Evolutionary conservation across 805 yeast genomes (phyloP).

Genomic region (Candida nonsorbophila): DNA sequence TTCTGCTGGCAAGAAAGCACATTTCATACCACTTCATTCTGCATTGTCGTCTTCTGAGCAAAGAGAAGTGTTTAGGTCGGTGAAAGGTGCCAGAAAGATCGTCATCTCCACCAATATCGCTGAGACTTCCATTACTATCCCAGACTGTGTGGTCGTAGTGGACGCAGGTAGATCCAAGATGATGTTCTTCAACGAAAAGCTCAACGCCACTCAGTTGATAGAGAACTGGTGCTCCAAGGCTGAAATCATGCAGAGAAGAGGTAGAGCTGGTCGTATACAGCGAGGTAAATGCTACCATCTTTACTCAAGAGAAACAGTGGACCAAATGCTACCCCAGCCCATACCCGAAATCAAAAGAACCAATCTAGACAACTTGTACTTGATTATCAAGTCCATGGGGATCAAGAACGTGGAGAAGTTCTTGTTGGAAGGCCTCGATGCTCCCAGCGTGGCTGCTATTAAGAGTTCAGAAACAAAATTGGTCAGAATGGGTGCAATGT

Average conservation of each 20-base stretch:
- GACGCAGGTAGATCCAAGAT: conserved; percentile 86
- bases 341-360: conserved; percentile 86
- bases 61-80: conserved; percentile 58
- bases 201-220: conserved; percentile 63
- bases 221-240: conserved; percentile 90
- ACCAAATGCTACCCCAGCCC: conserved; percentile 63
- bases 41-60: conserved; percentile 83
- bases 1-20: conserved; percentile 14
- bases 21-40: conserved; percentile 79
- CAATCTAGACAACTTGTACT: conserved; percentile 74
- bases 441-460: conserved; percentile 59
- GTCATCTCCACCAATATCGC: conserved; percentile 93
- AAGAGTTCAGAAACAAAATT: conserved; percentile 47
- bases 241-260: conserved; percentile 85
- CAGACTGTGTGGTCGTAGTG: conserved; percentile 89
- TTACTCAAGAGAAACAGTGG: conserved; percentile 56
- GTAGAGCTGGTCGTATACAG: conserved; percentile 96
- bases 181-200: conserved; percentile 60
- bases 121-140: conserved; percentile 93
- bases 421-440: conserved; percentile 71
- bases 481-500: conserved; percentile 69
- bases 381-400: conserved; percentile 88
- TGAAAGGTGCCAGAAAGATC: conserved; percentile 58
- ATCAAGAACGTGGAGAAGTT: conserved; percentile 65
- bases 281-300: conserved; percentile 78